Percentiles rank a stretch among this genome's conserved stretches.
Evolutionary conservation across 78 protist species (phyloP).

Genomic region (Bodo saltans): DNA sequence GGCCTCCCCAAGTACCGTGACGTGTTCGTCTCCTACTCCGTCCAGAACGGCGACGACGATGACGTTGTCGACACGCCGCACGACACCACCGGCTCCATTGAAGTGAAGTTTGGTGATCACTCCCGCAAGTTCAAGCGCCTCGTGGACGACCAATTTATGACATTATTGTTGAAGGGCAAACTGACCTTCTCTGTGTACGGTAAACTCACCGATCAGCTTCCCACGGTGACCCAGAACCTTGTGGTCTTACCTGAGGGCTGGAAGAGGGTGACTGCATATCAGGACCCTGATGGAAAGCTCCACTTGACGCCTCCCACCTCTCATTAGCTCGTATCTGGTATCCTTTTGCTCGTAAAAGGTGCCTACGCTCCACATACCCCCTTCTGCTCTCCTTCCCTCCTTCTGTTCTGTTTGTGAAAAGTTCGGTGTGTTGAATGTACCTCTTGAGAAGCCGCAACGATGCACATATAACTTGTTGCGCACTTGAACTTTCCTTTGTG

Average conservation of each 20-base stretch:
- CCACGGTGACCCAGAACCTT: background rate
- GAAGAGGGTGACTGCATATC: background rate
- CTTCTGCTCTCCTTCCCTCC: background rate
- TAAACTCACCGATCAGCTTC: background rate
- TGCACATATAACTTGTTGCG: background rate
- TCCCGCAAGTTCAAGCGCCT: background rate
- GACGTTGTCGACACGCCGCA: background rate
- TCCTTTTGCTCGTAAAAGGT: background rate
- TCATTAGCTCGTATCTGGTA: background rate
- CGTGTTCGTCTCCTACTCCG: constrained; percentile 3
- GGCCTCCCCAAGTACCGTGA: constrained; percentile 5
- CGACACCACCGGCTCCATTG: background rate
- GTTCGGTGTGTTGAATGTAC: background rate
- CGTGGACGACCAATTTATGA: background rate
- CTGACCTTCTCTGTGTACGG: constrained; percentile 18
- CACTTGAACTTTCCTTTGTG: background rate
- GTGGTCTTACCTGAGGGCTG: background rate
- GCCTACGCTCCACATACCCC: background rate
- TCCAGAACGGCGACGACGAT: background rate
- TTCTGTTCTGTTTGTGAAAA: background rate
- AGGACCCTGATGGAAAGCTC: background rate
- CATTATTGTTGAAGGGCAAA: background rate
- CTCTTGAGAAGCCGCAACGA: background rate
- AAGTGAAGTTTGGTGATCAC: background rate
- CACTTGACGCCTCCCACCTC: background rate